phyloP scores from a whole-genome alignment of 768 basidiomycete genomes.

The Agaricus bisporus region DNA sequence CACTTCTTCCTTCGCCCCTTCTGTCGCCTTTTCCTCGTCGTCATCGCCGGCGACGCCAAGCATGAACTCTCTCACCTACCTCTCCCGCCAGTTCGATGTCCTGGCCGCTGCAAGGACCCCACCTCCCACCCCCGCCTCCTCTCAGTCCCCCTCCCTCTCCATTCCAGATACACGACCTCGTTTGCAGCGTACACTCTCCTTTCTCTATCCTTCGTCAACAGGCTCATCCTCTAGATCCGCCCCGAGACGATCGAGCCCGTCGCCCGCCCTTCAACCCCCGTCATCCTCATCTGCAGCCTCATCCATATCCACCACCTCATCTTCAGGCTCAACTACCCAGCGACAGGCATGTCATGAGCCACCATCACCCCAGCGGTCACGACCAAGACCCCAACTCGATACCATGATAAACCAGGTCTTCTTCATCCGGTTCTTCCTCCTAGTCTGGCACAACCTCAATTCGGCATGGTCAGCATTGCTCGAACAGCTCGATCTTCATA shows the following conservation, averaged over 20 bases:
- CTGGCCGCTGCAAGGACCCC: constrained; percentile 56
- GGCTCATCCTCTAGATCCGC: neutral
- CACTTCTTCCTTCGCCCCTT: neutral
- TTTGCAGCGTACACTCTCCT: constrained; percentile 48
- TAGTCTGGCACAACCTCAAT: constrained; percentile 66
- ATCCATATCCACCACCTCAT: constrained; percentile 18
- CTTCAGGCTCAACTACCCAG: constrained; percentile 19
- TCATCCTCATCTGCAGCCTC: constrained; percentile 13
- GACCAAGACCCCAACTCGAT: constrained; percentile 34
- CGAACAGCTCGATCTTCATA: constrained; percentile 13
- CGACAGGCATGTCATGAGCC: constrained; percentile 21
- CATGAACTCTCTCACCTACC: constrained; percentile 81
- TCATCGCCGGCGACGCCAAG: neutral
- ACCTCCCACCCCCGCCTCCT: constrained; percentile 47
- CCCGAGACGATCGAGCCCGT: constrained; percentile 58
- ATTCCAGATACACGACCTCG: constrained; percentile 43
- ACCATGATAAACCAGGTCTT: constrained; percentile 52
- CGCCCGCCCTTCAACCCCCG: constrained; percentile 38
- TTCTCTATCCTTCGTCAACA: constrained; percentile 23
- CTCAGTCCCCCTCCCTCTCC: constrained; percentile 25
- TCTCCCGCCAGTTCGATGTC: constrained; percentile 80
- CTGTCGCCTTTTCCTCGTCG: neutral
- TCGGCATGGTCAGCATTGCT: constrained; percentile 51
- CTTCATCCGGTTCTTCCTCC: constrained; percentile 62
- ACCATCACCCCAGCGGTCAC: constrained; percentile 17